Evolutionary conservation across 169 alveolate genomes (phyloP).

Genomic region (Plasmodium falciparum): DNA sequence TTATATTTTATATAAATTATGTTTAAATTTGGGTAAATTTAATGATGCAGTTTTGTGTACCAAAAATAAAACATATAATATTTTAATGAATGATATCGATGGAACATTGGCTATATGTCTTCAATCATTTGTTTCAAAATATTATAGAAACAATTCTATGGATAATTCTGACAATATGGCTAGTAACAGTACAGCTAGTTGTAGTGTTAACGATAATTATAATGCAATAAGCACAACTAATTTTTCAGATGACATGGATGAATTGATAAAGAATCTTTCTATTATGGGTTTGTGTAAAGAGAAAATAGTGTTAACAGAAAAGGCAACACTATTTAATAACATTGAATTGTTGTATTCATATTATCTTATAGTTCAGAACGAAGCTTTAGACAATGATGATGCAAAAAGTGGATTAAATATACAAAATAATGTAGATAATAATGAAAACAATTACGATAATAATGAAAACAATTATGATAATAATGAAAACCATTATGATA

Average conservation of each 20-base stretch:
- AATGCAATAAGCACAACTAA: neutral
- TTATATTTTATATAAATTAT: conserved; percentile 52
- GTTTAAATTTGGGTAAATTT: conserved; percentile 47
- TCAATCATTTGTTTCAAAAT: conserved; percentile 48
- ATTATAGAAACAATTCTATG: conserved; percentile 2
- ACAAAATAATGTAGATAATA: neutral
- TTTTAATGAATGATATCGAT: conserved; percentile 63
- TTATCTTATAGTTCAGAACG: conserved; percentile 43
- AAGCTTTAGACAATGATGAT: neutral
- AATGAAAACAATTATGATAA: neutral
- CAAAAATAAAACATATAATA: conserved; percentile 57
- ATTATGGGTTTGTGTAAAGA: conserved; percentile 74
- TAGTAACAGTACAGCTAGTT: neutral
- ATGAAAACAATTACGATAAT: neutral
- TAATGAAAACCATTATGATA: neutral
- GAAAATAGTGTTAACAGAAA: conserved; percentile 44
- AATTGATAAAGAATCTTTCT: conserved; percentile 53
- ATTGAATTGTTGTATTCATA: conserved; percentile 50
- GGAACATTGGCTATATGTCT: conserved; percentile 74
- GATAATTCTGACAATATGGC: neutral
- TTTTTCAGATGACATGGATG: conserved; percentile 2
- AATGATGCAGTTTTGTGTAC: conserved; percentile 74
- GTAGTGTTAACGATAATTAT: neutral
- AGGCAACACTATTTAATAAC: conserved; percentile 61
- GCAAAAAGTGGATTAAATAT: neutral